Evolutionary conservation across 2,329 filamentous ascomycete genomes (phyloP).

Genomic region (Colletotrichum tanaceti): DNA sequence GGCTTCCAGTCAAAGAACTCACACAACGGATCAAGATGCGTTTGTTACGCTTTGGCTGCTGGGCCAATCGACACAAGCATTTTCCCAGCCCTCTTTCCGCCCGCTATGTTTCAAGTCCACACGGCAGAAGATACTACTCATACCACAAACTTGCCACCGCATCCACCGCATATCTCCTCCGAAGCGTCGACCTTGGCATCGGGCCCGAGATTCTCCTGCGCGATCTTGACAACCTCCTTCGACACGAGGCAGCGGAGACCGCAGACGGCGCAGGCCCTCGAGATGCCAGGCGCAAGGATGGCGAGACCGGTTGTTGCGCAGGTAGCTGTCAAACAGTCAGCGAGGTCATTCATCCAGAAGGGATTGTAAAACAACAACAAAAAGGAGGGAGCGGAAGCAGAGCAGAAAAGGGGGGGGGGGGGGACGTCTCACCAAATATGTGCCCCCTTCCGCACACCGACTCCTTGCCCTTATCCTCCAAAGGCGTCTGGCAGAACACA

Average conservation of each 20-base stretch:
- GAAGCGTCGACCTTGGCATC: conserved; percentile 48
- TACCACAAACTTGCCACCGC: conserved; percentile 57
- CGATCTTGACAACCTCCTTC: conserved; percentile 54
- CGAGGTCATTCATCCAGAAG: background rate
- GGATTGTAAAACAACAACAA: background rate
- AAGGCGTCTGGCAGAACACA: conserved; percentile 57
- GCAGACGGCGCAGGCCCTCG: conserved; percentile 66
- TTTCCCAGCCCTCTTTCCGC: background rate
- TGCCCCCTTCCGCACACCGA: conserved; percentile 55
- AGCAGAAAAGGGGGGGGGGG: too few relatives aligned
- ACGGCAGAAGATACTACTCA: conserved; percentile 37
- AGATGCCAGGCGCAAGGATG: conserved; percentile 65
- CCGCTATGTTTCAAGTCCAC: background rate
- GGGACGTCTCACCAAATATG: conserved; percentile 52
- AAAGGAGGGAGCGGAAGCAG: background rate
- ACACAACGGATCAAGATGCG: too few relatives aligned
- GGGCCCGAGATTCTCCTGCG: conserved; percentile 46
- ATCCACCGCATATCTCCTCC: conserved; percentile 53
- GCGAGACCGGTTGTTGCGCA: conserved; percentile 66
- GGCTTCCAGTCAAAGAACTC: background rate
- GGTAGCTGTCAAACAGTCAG: conserved; percentile 52
- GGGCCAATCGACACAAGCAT: background rate
- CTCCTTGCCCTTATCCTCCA: conserved; percentile 50
- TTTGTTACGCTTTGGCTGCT: background rate
- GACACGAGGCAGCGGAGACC: conserved; percentile 61